These are phyloP conservation scores for Phoenix dactylifera DNA, from an alignment of 176 grass and related monocot species.

Conservation along the genomic window DNA sequence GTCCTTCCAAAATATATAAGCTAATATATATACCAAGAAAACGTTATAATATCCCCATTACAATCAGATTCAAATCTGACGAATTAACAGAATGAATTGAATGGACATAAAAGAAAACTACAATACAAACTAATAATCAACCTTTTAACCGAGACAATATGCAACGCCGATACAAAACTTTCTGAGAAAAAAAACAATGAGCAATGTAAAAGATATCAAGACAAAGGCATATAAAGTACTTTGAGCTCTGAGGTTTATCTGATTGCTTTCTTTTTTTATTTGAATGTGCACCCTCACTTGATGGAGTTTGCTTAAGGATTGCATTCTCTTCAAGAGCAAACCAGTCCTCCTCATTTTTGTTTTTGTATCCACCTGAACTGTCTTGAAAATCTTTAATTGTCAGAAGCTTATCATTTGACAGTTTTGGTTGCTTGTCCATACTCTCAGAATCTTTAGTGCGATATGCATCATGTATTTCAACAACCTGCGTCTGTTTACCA, in stretches of 20 bases:
- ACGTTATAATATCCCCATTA: too few species aligned
- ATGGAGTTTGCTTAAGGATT: conserved; percentile 4
- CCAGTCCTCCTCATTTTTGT: conserved; percentile 23
- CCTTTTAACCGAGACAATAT: too few species aligned
- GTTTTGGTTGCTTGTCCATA: conserved; percentile 28
- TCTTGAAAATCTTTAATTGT: conserved; percentile 29
- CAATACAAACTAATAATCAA: too few species aligned
- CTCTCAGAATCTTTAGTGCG: conserved; percentile 34
- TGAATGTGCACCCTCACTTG: conserved; percentile 15
- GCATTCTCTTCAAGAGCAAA: conserved; percentile 30
- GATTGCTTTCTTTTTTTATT: conserved; percentile 55
- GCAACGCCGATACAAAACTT: too few species aligned
- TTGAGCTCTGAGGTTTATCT: conserved; percentile 42
- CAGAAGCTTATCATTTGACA: conserved; percentile 27
- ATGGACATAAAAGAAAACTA: too few species aligned
- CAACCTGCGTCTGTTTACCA: conserved; percentile 28
- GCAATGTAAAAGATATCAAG: conserved; percentile 1
- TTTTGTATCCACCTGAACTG: conserved; percentile 14
- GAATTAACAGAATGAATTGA: too few species aligned
- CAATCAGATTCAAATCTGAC: too few species aligned
- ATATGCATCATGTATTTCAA: conserved; percentile 22
- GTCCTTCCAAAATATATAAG: too few species aligned
- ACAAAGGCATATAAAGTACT: conserved; percentile 28
- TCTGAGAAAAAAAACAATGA: too few species aligned
- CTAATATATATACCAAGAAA: too few species aligned